These are phyloP conservation scores for Diversispora eburnea DNA, from an alignment of 192 early-diverging fungal species.

Conservation along the genomic window DNA sequence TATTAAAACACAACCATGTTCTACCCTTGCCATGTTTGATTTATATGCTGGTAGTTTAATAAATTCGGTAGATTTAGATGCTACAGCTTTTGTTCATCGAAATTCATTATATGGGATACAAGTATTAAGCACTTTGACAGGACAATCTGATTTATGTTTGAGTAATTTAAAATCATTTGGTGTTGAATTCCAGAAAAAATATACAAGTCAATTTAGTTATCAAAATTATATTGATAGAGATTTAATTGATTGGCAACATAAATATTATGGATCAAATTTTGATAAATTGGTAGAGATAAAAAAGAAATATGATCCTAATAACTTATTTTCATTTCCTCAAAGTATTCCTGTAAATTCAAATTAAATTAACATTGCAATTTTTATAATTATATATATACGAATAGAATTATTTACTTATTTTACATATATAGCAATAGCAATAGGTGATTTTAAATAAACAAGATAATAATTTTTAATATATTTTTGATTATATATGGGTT, in stretches of 20 bases:
- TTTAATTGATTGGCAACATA: conserved; percentile 34
- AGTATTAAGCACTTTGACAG: conserved; percentile 37
- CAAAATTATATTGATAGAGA: conserved; percentile 44
- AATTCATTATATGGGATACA: conserved; percentile 35
- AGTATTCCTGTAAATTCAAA: conserved; percentile 31
- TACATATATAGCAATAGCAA: no score
- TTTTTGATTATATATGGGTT: no score
- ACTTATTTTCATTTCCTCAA: conserved; percentile 40
- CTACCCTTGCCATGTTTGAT: conserved; percentile 31
- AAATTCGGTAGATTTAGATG: conserved; percentile 3
- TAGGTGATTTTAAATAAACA: no score
- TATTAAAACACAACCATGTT: conserved; percentile 30
- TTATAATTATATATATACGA: no score
- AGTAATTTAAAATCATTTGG: not conserved
- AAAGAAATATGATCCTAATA: conserved; percentile 31
- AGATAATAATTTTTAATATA: no score
- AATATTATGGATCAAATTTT: conserved; percentile 38
- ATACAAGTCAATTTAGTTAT: not conserved
- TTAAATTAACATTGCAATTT: no score
- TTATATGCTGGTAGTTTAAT: conserved; percentile 37
- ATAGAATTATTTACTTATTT: no score
- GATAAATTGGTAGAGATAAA: conserved; percentile 34
- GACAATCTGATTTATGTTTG: not conserved
- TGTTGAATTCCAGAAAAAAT: not conserved
- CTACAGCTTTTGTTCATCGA: conserved; percentile 39